Percentiles rank a stretch among this genome's conserved stretches.
These are phyloP conservation scores for Aspergillus alliaceus DNA, from an alignment of 2,329 filamentous ascomycete genomes.

Conservation along the genomic window DNA sequence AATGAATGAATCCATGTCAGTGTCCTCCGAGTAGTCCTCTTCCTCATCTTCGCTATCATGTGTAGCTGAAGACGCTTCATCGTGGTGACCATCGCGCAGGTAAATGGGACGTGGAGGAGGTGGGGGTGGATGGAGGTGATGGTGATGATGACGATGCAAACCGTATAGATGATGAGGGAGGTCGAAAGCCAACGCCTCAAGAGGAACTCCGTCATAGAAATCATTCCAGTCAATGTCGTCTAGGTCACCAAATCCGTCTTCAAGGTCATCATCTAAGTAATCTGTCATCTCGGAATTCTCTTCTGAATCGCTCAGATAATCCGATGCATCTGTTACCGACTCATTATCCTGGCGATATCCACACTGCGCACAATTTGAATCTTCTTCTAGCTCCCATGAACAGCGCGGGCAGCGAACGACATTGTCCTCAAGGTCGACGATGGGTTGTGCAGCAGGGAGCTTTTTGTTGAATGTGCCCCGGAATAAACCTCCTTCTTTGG, in stretches of 20 bases:
- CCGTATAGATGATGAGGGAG: slow-evolving; percentile 10
- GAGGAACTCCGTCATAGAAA: slow-evolving; percentile 11
- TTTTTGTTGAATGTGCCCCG: slow-evolving; percentile 56
- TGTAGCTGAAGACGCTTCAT: slow-evolving; percentile 7
- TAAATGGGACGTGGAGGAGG: neutral
- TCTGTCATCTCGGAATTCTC: slow-evolving; percentile 44
- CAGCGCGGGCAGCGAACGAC: slow-evolving; percentile 64
- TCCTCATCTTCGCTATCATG: slow-evolving; percentile 23
- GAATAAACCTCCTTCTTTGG: slow-evolving; percentile 59
- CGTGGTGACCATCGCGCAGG: neutral
- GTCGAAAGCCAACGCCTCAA: slow-evolving; percentile 13
- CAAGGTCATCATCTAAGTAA: slow-evolving; percentile 30
- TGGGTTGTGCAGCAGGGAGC: slow-evolving; percentile 35
- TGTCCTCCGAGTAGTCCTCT: slow-evolving; percentile 29
- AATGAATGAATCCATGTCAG: slow-evolving; percentile 37
- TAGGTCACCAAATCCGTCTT: slow-evolving; percentile 25
- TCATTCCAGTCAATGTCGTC: slow-evolving; percentile 24
- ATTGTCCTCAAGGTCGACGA: slow-evolving; percentile 60
- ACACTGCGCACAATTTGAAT: slow-evolving; percentile 54
- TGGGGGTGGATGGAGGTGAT: neutral
- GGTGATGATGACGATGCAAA: neutral
- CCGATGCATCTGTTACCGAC: slow-evolving; percentile 39
- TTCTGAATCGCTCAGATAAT: slow-evolving; percentile 47
- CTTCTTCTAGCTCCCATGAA: slow-evolving; percentile 63
- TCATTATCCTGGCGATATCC: slow-evolving; percentile 52